phyloP scores from a whole-genome alignment of 257 asterid genomes.

The Solanum medicagineum region DNA sequence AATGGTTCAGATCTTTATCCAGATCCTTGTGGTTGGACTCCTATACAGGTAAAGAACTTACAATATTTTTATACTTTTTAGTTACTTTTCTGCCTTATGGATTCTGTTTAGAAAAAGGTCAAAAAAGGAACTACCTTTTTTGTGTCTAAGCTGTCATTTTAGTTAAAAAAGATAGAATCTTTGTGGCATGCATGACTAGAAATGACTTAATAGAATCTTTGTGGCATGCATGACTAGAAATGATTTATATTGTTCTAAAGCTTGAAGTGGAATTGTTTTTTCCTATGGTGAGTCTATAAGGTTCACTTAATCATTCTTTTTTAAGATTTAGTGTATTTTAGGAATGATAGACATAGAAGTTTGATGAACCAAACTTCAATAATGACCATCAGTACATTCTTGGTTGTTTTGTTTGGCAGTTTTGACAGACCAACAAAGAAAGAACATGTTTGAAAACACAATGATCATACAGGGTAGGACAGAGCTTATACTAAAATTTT shows the following conservation, averaged over 20 bases:
- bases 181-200: neutral
- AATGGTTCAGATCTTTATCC: conserved; percentile 99
- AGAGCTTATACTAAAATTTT: neutral
- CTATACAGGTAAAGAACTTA: conserved; percentile 48
- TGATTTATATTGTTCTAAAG: neutral
- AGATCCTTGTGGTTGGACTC: conserved; percentile 99
- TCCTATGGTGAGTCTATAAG: neutral
- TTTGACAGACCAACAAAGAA: neutral
- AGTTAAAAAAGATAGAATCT: neutral
- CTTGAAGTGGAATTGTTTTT: neutral
- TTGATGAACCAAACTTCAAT: neutral
- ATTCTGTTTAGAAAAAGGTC: neutral
- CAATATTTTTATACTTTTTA: neutral
- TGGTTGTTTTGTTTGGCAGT: neutral
- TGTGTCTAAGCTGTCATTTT: neutral
- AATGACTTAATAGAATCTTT: neutral
- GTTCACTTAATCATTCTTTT: neutral
- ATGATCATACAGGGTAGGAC: neutral
- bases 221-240: neutral
- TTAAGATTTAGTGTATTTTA: neutral
- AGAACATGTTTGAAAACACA: neutral
- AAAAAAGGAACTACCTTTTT: neutral
- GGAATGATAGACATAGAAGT: neutral
- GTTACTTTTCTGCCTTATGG: neutral
- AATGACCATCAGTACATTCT: neutral